Conservation (phyloP, 2,329 filamentous ascomycete genomes). For the Alternaria consortialis region DNA sequence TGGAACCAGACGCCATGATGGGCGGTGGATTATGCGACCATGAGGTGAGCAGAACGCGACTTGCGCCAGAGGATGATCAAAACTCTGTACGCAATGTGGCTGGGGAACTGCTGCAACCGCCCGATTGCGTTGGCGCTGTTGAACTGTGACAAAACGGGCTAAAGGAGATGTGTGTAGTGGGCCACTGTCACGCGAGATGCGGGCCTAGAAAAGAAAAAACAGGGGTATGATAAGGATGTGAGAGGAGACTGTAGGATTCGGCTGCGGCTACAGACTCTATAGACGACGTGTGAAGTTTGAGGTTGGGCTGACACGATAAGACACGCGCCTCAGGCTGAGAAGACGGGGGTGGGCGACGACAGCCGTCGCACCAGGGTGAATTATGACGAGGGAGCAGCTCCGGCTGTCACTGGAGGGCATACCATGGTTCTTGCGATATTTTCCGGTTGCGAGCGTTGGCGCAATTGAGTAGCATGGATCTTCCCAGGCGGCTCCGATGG, state of each 20-base stretch:
- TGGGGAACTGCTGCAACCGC: conserved; percentile 32
- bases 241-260: conserved; percentile 8
- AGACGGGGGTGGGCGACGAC: conserved; percentile 7
- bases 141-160: conserved; percentile 21
- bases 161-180: conserved; percentile 28
- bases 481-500: conserved; percentile 8
- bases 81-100: conserved; percentile 18
- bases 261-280: neutral
- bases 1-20: conserved; percentile 30
- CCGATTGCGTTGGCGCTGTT: conserved; percentile 16
- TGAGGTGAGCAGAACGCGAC: conserved; percentile 18
- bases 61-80: conserved; percentile 12
- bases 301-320: neutral
- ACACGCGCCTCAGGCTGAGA: neutral
- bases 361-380: conserved; percentile 16
- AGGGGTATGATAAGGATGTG: conserved; percentile 15
- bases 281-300: neutral
- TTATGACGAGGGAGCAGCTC: conserved; percentile 8
- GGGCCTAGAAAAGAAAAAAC: conserved; percentile 12
- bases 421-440: conserved; percentile 22
- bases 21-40: conserved; percentile 21
- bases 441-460: conserved; percentile 20
- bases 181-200: conserved; percentile 31
- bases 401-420: conserved; percentile 8
- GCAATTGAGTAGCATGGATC: conserved; percentile 20